phyloP scores from a whole-genome alignment of 176 grass and related monocot species.

The Triticum timopheevii region DNA sequence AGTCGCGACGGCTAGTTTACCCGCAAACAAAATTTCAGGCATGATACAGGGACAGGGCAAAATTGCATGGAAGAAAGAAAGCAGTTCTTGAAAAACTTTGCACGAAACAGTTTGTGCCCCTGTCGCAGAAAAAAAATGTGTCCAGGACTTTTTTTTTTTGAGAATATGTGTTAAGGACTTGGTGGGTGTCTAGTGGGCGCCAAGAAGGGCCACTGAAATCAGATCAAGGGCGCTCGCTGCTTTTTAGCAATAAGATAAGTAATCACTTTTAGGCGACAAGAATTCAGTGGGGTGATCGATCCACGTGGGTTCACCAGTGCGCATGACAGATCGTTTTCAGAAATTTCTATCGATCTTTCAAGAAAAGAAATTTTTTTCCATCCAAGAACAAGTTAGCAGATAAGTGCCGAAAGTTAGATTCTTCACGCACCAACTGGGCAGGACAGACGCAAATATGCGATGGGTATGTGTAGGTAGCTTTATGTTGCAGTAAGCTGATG shows the following conservation, averaged over 20 bases:
- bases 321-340: conserved; percentile 15
- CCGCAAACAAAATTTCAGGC: background rate
- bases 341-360: background rate
- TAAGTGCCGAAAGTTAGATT: background rate
- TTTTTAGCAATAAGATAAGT: background rate
- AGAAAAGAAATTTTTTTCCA: background rate
- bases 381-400: background rate
- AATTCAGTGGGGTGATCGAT: conserved; percentile 10
- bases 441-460: conserved; percentile 9
- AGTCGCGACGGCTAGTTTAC: background rate
- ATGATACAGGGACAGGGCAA: background rate
- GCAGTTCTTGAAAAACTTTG: background rate
- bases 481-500: conserved; percentile 18
- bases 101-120: background rate
- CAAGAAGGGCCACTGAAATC: conserved; percentile 5
- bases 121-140: background rate
- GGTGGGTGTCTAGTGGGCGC: conserved; percentile 23
- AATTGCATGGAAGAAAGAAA: background rate
- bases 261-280: background rate
- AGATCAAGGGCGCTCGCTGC: conserved; percentile 2
- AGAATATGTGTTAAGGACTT: background rate
- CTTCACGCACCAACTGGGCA: background rate
- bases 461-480: conserved; percentile 8
- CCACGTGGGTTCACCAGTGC: background rate
- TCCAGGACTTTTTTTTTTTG: background rate